Base-by-base conservation (phyloP, 495 filamentous ascomycete genomes). In the Penicillium cataractarum region DNA sequence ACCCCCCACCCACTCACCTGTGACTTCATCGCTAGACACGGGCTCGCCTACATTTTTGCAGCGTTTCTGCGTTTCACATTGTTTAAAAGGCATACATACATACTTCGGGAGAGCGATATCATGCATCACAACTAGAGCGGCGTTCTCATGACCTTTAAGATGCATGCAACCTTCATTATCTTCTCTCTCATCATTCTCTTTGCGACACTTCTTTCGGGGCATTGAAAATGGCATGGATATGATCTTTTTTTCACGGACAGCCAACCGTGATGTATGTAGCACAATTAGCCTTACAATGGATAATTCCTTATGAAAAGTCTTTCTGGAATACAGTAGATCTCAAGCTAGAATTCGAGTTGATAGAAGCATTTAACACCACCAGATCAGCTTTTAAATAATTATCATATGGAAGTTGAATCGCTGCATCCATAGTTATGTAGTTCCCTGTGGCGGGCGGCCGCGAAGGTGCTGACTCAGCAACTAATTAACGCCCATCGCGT, bases 1-100 rank as follows among this genome's bases (percentile, higher is more conserved):
- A 70, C 2, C 62, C 69, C 15, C 69, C 76, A 22, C 71, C 77
- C 63, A 68, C 71, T 27, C 63, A 62, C 78, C n/a, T n/a, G n/a
- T n/a, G n/a, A n/a, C n/a, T n/a, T n/a, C n/a, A n/a, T n/a, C n/a
- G n/a, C n/a, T n/a, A n/a, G n/a, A n/a, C n/a, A n/a, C n/a, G n/a
- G n/a, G n/a, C n/a, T n/a, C n/a, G n/a, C n/a, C n/a, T n/a, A n/a
- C n/a, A n/a, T n/a, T n/a, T n/a, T n/a, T n/a, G n/a, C n/a, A n/a
- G n/a, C n/a, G n/a, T n/a, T n/a, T n/a, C n/a, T n/a, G n/a, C n/a
- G n/a, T n/a, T n/a, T n/a, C n/a, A n/a, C n/a, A n/a, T n/a, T n/a
- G n/a, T n/a, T n/a, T n/a, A n/a, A n/a, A n/a, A n/a, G n/a, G n/a
- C n/a, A n/a, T n/a, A n/a, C n/a, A n/a, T n/a, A n/a, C n/a, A n/a